A percentile compares a stretch with the other conserved stretches of the same genome.
Conservation (phyloP, 1,284 basidiomycete species). For the Papiliotrema flavescens region DNA sequence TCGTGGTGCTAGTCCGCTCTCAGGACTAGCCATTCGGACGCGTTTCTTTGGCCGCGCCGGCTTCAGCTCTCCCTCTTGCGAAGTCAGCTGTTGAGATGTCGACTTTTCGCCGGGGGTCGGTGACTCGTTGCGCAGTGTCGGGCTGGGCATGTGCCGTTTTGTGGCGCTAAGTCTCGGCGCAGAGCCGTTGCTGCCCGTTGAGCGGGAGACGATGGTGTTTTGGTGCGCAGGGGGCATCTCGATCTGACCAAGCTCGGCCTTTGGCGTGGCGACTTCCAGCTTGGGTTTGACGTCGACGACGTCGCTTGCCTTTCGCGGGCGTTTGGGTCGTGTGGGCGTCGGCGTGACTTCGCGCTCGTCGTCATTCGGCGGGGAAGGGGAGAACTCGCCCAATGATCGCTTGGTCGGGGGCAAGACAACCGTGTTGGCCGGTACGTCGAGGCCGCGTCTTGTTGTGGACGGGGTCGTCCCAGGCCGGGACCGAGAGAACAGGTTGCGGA, state of each 20-base stretch:
- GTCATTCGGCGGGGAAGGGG: constrained; percentile 12
- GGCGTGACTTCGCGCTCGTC: constrained; percentile 14
- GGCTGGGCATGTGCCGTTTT: constrained; percentile 14
- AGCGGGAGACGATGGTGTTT: background rate
- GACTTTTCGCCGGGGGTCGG: background rate
- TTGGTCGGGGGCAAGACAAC: constrained; percentile 28
- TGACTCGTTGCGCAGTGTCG: constrained; percentile 15
- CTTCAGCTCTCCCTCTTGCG: background rate
- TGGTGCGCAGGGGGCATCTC: constrained; percentile 3
- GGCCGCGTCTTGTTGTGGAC: constrained; percentile 11
- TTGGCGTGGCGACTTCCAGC: constrained; percentile 7
- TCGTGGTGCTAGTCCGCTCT: constrained; percentile 10
- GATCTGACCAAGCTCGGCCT: constrained; percentile 2
- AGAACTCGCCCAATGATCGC: constrained; percentile 15
- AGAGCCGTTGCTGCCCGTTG: background rate
- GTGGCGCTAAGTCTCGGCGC: background rate
- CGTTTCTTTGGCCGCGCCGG: constrained; percentile 14
- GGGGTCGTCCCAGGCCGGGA: constrained; percentile 16
- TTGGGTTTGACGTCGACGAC: constrained; percentile 15
- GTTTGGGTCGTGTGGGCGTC: background rate
- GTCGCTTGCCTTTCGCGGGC: background rate
- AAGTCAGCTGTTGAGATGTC: background rate
- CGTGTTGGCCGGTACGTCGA: constrained; percentile 15
- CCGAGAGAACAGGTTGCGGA: constrained; percentile 39
- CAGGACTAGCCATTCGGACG: constrained; percentile 21